phyloP scores from a whole-genome alignment of 116 monocot genomes.

The Phalaenopsis hybrid region DNA sequence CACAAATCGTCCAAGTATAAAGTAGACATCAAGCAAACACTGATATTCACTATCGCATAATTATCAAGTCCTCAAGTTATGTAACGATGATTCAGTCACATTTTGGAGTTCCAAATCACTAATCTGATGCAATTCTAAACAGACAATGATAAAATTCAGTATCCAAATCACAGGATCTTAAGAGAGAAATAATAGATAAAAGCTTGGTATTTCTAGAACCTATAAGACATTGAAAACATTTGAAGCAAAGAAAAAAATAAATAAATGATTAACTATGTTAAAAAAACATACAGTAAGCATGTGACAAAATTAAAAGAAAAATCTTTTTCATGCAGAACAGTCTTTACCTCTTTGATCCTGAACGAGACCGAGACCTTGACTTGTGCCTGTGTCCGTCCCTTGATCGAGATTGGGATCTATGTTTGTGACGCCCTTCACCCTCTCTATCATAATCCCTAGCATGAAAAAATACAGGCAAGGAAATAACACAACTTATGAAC shows the following conservation, averaged over 20 bases:
- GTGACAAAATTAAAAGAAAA: background rate
- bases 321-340: background rate
- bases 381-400: slow-evolving; percentile 4
- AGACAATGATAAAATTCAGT: background rate
- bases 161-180: background rate
- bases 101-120: background rate
- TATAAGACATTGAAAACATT: background rate
- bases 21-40: background rate
- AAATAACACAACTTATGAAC: background rate
- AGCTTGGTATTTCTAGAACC: background rate
- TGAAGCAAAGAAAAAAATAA: background rate
- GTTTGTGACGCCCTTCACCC: slow-evolving; percentile 37
- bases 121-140: background rate
- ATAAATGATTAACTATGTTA: too few species aligned
- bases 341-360: slow-evolving; percentile 16
- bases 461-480: slow-evolving; percentile 5
- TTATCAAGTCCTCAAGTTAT: background rate
- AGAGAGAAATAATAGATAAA: background rate
- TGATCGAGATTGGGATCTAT: slow-evolving; percentile 34
- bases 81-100: background rate
- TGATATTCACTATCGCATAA: background rate
- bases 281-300: too few species aligned
- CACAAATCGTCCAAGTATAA: background rate
- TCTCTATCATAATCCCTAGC: slow-evolving; percentile 42
- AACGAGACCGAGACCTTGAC: slow-evolving; percentile 12